Evolutionary conservation across 257 asterid genomes (phyloP).

Genomic region (Lavandula angustifolia): DNA sequence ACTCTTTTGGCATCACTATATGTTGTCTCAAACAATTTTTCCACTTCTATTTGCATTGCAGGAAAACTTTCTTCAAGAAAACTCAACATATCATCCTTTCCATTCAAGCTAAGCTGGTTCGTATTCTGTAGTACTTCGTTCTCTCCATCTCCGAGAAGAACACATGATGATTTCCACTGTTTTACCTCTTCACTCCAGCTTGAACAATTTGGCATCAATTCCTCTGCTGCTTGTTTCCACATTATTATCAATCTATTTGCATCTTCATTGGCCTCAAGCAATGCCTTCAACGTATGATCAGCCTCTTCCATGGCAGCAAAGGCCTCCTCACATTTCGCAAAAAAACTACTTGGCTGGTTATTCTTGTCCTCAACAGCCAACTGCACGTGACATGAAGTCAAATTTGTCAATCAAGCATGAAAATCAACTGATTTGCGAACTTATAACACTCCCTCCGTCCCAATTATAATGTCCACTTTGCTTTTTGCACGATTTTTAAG

Average conservation of each 20-base stretch:
- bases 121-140: conserved; percentile 43
- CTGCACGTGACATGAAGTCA: conserved; percentile 40
- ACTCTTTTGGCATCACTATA: conserved; percentile 44
- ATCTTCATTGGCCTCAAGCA: conserved; percentile 56
- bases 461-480: too few relatives aligned
- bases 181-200: conserved; percentile 53
- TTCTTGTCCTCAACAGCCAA: conserved; percentile 35
- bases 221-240: conserved; percentile 60
- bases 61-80: conserved; percentile 55
- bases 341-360: conserved; percentile 42
- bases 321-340: conserved; percentile 59
- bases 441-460: too few relatives aligned
- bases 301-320: conserved; percentile 61
- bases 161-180: conserved; percentile 45
- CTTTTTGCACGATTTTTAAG: too few relatives aligned
- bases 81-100: conserved; percentile 41
- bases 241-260: conserved; percentile 47
- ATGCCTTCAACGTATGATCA: conserved; percentile 55
- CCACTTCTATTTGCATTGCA: conserved; percentile 54
- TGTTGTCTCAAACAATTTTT: conserved; percentile 43
- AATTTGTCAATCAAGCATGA: conserved; percentile 19
- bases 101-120: conserved; percentile 40
- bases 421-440: conserved; percentile 5
- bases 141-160: conserved; percentile 39
- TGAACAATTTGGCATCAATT: conserved; percentile 49